A percentile compares a stretch with the other conserved stretches of the same genome.
phyloP scores from a whole-genome alignment of 768 basidiomycete genomes.

The Scleroderma bovista region DNA sequence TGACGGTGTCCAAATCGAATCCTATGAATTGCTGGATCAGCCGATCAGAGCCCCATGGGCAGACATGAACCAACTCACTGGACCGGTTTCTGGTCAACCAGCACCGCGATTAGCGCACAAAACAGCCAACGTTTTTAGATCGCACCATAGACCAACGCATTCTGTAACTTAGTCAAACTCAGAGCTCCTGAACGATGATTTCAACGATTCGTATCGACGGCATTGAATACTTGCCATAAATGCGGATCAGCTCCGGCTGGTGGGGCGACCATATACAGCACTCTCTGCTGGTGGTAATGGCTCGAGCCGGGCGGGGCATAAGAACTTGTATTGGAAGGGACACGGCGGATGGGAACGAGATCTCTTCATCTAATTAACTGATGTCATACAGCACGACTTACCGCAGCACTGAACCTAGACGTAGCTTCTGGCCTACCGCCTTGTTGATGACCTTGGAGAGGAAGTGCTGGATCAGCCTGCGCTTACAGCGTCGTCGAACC shows the following conservation, averaged over 20 bases:
- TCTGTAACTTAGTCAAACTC: slow-evolving; percentile 62
- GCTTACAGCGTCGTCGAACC: slow-evolving; percentile 42
- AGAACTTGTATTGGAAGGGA: no score
- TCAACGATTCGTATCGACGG: slow-evolving; percentile 68
- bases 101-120: slow-evolving; percentile 4
- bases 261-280: no score
- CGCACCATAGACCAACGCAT: slow-evolving; percentile 71
- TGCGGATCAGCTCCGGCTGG: slow-evolving; percentile 68
- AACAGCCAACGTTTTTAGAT: background rate
- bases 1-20: slow-evolving; percentile 83
- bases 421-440: slow-evolving; percentile 47
- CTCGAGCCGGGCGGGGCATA: slow-evolving; percentile 3
- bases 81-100: slow-evolving; percentile 60
- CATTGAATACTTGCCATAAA: slow-evolving; percentile 69
- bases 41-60: background rate
- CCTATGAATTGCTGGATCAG: slow-evolving; percentile 32
- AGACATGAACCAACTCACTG: slow-evolving; percentile 40
- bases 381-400: no score
- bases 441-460: slow-evolving; percentile 42
- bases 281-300: slow-evolving; percentile 5
- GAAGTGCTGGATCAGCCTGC: slow-evolving; percentile 46
- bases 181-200: slow-evolving; percentile 35
- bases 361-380: slow-evolving; percentile 67
- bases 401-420: slow-evolving; percentile 50
- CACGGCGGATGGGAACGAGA: slow-evolving; percentile 63